Base-by-base conservation (phyloP, 805 yeast species). In the Phaffomyces antillensis region DNA sequence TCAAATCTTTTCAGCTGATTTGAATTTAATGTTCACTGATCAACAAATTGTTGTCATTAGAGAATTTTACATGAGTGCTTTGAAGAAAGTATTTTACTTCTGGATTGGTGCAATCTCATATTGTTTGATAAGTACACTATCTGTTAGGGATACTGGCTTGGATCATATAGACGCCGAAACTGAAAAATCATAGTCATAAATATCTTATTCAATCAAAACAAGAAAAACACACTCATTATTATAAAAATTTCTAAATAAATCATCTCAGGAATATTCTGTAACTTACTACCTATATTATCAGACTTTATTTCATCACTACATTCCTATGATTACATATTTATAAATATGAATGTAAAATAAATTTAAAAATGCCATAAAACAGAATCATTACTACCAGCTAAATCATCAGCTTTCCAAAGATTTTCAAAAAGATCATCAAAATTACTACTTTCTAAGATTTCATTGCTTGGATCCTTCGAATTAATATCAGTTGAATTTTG, bases 61-160 rank as follows among this genome's bases (percentile, higher is more conserved):
- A 38, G 23, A 1, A 16, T 7, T 34, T 2, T 42, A 42, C 20
- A 31, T 42, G 41, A 34, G 23, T n/a, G 41, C 35, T 6, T 33
- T 37, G 17, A 37, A 33, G 20, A 33, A 34, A 13, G 34, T 42
- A 5, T 26, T 42, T 3, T 38, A 37, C n/a, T 42, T 37, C 12
- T 42, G 41, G 41, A 42, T 42, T 9, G 41, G 31, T n/a, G 26
- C 38, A 9, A 34, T 38, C 8, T 37, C 35, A 7, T 42, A 42
- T 12, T 42, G 45, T 15, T n/a, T 42, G 9, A 7, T 38, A 8
- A 17, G 35, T 13, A 42, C 41, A 6, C 1, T 42, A 8, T 24
- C 33, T 3, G 36, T 42, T 5, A 37, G 25, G 11, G 41, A 42
- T 28, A 34, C 20, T 7, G 45, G 45, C 1, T 24, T 42, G 16